Evolutionary conservation across 108 stramenopile species (phyloP).

Genomic region (Epipyxis sp.): DNA sequence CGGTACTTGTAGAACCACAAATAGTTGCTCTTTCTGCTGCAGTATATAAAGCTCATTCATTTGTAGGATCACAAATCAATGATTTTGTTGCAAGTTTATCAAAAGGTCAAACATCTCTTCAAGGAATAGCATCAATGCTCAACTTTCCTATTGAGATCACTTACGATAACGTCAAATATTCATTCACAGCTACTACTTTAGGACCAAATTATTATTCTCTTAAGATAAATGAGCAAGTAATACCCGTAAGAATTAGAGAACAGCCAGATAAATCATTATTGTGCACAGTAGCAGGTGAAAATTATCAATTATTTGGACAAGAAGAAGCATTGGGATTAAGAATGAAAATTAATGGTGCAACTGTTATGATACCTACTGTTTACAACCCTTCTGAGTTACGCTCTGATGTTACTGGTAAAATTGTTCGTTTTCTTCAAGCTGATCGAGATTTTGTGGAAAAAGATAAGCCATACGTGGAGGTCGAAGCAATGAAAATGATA

Average conservation of each 20-base stretch:
- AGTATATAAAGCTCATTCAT: conserved; percentile 78
- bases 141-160: conserved; percentile 83
- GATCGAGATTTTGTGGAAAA: conserved; percentile 76
- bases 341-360: conserved; percentile 41
- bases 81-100: conserved; percentile 70
- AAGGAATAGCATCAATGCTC: conserved; percentile 74
- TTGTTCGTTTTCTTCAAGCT: conserved; percentile 93
- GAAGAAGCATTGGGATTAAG: conserved; percentile 92
- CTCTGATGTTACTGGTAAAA: conserved; percentile 94
- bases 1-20: conserved; percentile 34
- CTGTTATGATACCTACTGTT: conserved; percentile 70
- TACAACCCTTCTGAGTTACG: conserved; percentile 94
- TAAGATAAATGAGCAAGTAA: conserved; percentile 61
- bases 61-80: conserved; percentile 61
- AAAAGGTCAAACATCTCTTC: conserved; percentile 84
- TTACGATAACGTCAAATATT: conserved; percentile 85
- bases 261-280: conserved; percentile 87
- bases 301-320: conserved; percentile 81
- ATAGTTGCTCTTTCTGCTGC: conserved; percentile 81
- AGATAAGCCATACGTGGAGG: conserved; percentile 88
- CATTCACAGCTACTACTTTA: conserved; percentile 76
- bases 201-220: conserved; percentile 71
- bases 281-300: conserved; percentile 82
- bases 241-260: conserved; percentile 44
- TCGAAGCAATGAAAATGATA: conserved; percentile 67